Evolutionary conservation across 106 monocot species (phyloP), one percentile per base, ranked within the genome.

Genomic region (Vanilla planifolia): DNA sequence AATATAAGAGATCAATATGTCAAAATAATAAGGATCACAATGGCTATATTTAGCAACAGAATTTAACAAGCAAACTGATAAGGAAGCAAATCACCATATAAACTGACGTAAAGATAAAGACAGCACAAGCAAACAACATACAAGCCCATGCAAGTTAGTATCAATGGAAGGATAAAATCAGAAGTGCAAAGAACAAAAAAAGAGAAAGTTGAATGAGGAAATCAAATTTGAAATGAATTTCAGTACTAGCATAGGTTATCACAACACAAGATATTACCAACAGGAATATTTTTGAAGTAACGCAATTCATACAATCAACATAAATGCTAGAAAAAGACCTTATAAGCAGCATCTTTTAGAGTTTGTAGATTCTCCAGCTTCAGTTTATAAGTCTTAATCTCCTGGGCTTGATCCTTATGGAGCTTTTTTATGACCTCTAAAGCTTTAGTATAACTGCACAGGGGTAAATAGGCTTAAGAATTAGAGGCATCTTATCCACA

Each of bases 311-410:
- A 35, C 7, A 57, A 36, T 34, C 2, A 57, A 57, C n/a, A 21
- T 16, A 30, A 53, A 53, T 29, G 32, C n/a, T 3, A 29, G 53
- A 13, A 41, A 66, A 48, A 46, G 57, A 89, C 96, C 96, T 81
- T 98, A 60, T 79, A 80, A 3, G 96, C 91, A 61, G 87, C 87
- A 82, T 98, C 96, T 71, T 92, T 98, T 36, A 98, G 50, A 44
- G 87, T 98, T 71, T 92, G 96, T 71, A 98, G 96, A 74, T 91
- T 84, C 47, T 98, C 96, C 65, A 91, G 61, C 66, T 98, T 98
- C 67, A 98, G 70, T 77, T 82, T 98, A 70, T 75, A 98, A 40
- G 96, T 85, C 67, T 98, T 98, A 80, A 98, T 98, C 56, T 98
- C 96, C 24, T 91, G 91, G 15, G 74, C 77, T 73, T 98, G 91